Base-by-base conservation (phyloP, 257 asterid genomes). In the Fraxinus pennsylvanica region DNA sequence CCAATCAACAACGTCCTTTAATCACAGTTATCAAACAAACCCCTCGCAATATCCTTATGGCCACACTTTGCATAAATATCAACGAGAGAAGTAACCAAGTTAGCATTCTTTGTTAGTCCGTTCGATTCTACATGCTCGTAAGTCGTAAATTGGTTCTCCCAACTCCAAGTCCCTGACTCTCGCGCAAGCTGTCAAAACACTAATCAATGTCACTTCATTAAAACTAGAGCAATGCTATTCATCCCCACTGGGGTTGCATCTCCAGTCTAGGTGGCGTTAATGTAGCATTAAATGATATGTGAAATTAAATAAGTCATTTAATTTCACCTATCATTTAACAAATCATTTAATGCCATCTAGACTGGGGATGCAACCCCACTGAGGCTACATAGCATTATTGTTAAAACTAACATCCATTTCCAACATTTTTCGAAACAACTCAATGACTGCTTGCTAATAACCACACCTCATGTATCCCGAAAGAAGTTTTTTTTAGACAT, bases 71-170 rank as follows among this genome's bases (percentile, higher is more conserved):
- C 41, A 36, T 36, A 36, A 9, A 81, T 85, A 71, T 85, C 88
- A 33, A 85, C 77, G 9, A 86, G 78, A 71, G 89, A 82, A 43
- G 87, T 87, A 43, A 80, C 52, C 85, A 86, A 83, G 72, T 27
- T 57, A 43, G 50, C 70, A 74, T 81, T 77, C 65, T 36, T 47
- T 79, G 71, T 14, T 39, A 85, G 41, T 21, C 80, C 86, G 74
- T 85, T 87, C 59, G 1, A 76, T 47, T 71, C 72, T 32, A 22
- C 79, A 74, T 85, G 76, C 29, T 85, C 76, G 41, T 83, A 32
- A 61, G 87, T 78, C 88, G 86, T 83, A 32, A 61, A 89, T 78
- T 87, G 86, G 79, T 45, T 85, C 78, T 43, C 91, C 92, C 52
- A 83, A 72, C 61, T 85, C 89, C 72, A 80, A 74, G 76, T 85